phyloP scores from a whole-genome alignment of 2,329 filamentous ascomycete genomes.

The Myrmaecium sp. region DNA sequence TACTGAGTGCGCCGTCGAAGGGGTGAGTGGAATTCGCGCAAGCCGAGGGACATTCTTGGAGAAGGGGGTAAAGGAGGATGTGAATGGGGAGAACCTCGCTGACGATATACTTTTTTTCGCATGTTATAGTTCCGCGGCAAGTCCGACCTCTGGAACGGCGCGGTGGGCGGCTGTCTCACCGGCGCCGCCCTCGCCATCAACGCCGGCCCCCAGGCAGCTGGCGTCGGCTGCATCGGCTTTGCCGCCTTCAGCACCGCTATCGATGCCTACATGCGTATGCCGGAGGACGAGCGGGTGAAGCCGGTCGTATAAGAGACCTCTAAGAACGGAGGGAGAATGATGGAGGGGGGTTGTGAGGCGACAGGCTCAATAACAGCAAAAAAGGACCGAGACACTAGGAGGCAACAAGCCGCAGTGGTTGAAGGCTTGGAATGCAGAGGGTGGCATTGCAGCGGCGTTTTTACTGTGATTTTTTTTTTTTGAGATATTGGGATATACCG shows the following conservation, averaged over 20 bases:
- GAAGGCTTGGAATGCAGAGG: too few species aligned
- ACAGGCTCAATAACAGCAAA: too few species aligned
- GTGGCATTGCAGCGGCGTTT: too few species aligned
- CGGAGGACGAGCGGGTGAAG: conserved; percentile 22
- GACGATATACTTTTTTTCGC: too few species aligned
- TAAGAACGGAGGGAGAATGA: too few species aligned
- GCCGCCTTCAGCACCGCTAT: conserved; percentile 86
- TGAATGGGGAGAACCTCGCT: background rate
- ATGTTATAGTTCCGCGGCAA: conserved; percentile 56
- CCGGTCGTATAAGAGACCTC: conserved; percentile 18
- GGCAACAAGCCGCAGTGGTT: too few species aligned
- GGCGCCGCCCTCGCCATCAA: conserved; percentile 75
- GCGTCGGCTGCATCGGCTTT: conserved; percentile 79
- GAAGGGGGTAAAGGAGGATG: too few species aligned
- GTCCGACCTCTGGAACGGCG: conserved; percentile 81
- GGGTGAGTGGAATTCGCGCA: conserved; percentile 23
- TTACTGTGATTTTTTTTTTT: too few species aligned
- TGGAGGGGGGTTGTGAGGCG: too few species aligned
- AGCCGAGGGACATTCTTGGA: too few species aligned
- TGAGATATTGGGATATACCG: too few species aligned
- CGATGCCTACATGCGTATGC: conserved; percentile 61
- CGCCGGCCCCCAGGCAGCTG: conserved; percentile 77
- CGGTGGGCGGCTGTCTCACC: conserved; percentile 76
- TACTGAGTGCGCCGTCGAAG: conserved; percentile 92
- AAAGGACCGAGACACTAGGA: too few species aligned